A percentile compares a stretch with the other conserved stretches of the same genome.
Conservation (phyloP, 139 green algal genomes). For the Volvox reticuliferus region DNA sequence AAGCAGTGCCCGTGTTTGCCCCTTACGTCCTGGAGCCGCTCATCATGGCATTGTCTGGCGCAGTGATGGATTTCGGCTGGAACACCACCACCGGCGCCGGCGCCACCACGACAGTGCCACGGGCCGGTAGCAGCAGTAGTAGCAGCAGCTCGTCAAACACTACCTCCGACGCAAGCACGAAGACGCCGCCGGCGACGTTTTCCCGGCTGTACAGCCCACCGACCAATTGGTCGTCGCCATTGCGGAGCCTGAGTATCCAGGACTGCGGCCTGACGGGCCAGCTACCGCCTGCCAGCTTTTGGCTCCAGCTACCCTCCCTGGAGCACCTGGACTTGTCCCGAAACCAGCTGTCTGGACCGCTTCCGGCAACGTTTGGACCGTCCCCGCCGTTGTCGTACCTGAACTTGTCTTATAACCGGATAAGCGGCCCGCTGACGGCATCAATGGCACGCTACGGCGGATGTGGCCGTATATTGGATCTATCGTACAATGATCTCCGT, state of each 20-base stretch:
- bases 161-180: not conserved
- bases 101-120: not conserved
- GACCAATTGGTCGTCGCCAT: not conserved
- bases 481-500: constrained; percentile 36
- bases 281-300: not conserved
- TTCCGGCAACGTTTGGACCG: constrained; percentile 36
- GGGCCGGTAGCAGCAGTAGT: no score
- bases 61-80: constrained; percentile 1
- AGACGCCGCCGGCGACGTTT: not conserved
- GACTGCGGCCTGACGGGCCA: not conserved
- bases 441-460: constrained; percentile 27
- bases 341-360: constrained; percentile 23
- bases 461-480: constrained; percentile 22
- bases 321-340: constrained; percentile 3
- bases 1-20: not conserved
- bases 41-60: constrained; percentile 4
- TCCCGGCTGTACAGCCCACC: constrained; percentile 17
- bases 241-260: constrained; percentile 9
- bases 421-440: constrained; percentile 13
- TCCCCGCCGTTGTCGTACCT: constrained; percentile 21
- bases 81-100: not conserved
- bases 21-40: constrained; percentile 19
- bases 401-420: constrained; percentile 28
- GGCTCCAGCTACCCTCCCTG: constrained; percentile 35
- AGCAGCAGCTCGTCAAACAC: not conserved